Evolutionary conservation across 2,329 filamentous ascomycete species (phyloP).

Genomic region (Dryadomyces quercus-mongolicae): DNA sequence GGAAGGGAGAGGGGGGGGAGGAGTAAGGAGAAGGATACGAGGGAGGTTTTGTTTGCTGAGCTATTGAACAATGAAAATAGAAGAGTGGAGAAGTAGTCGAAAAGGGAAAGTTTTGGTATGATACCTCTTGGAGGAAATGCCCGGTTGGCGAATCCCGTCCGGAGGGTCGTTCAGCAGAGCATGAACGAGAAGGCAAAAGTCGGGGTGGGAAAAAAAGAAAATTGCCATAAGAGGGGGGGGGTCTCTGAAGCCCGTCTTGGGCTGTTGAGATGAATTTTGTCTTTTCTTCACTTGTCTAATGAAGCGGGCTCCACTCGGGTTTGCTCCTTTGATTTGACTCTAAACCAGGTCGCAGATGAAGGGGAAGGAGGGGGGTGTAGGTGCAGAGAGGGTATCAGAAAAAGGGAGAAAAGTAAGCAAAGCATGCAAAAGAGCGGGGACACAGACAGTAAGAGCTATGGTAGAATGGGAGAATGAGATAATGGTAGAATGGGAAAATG

Average conservation of each 20-base stretch:
- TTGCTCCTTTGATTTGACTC: conserved; percentile 6
- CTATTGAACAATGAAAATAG: not conserved
- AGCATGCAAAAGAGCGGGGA: not conserved
- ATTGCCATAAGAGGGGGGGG: not conserved
- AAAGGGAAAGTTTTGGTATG: not conserved
- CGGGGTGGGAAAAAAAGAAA: not conserved
- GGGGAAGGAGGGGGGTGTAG: not conserved
- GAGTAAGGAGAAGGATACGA: not conserved
- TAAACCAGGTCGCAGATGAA: not conserved
- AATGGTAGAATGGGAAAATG: not conserved
- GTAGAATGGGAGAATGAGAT: not conserved
- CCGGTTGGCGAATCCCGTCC: not conserved
- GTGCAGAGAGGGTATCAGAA: not conserved
- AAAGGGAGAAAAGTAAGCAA: not conserved
- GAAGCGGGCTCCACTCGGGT: conserved; percentile 5
- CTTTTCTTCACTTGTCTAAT: conserved; percentile 2
- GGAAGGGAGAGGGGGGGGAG: not conserved
- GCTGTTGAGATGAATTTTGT: not conserved
- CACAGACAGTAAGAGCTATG: not conserved
- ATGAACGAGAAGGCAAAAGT: not conserved
- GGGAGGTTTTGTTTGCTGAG: not conserved
- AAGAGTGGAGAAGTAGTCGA: not conserved
- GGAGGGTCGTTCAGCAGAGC: not conserved
- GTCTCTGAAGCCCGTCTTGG: not conserved
- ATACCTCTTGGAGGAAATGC: not conserved